Conservation (phyloP, 441 rosid genomes). For the Erodium trifolium region DNA sequence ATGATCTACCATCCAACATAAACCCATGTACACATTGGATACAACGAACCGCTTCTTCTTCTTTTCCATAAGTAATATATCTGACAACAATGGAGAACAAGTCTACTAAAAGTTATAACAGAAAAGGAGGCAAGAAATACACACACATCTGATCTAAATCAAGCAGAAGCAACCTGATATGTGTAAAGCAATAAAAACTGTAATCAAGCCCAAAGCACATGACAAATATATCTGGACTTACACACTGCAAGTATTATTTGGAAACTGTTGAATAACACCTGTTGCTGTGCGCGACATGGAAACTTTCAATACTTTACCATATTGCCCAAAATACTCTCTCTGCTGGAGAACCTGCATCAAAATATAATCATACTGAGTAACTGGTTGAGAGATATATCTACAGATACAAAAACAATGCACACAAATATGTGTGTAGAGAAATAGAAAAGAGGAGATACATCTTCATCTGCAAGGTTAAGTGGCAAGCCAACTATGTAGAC, state of each 20-base stretch:
- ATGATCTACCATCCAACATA: constrained; percentile 44
- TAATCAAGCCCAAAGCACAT: background rate
- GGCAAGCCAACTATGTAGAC: constrained; percentile 59
- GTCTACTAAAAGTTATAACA: background rate
- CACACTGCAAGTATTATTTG: constrained; percentile 72
- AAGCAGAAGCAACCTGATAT: background rate
- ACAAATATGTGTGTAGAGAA: background rate
- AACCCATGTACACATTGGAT: constrained; percentile 50
- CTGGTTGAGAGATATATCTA: background rate
- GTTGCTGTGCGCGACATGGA: constrained; percentile 64
- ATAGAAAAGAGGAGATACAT: constrained; percentile 24
- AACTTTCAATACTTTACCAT: constrained; percentile 77
- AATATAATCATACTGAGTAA: background rate
- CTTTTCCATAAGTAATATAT: constrained; percentile 52
- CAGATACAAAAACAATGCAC: background rate
- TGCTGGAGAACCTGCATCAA: constrained; percentile 38
- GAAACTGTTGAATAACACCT: constrained; percentile 61
- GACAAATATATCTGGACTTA: constrained; percentile 22
- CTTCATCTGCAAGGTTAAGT: constrained; percentile 49
- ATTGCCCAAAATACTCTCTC: constrained; percentile 68
- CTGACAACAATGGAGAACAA: constrained; percentile 20
- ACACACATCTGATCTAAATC: constrained; percentile 6
- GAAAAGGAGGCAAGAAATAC: background rate
- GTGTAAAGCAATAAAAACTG: background rate
- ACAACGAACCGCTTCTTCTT: constrained; percentile 58